Base-by-base conservation (phyloP, 495 filamentous ascomycete genomes). In the Penicillium salamii region DNA sequence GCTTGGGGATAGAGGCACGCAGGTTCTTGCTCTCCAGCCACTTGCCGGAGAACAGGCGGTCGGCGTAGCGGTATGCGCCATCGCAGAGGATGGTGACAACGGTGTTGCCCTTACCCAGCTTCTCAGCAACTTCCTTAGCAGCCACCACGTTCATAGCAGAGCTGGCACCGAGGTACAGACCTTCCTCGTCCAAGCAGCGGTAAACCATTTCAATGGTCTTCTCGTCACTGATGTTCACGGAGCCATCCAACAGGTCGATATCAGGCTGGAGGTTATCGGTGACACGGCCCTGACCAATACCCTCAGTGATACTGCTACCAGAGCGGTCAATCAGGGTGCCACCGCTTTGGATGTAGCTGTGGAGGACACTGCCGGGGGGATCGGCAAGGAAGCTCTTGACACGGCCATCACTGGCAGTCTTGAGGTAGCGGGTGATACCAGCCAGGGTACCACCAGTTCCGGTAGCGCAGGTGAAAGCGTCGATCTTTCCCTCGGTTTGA, bases 141-240 rank as follows among this genome's bases (percentile, higher is more conserved):
- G 93, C 93, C 7, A 89, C 93, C 5, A 98, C 93, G 65, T 98
- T 98, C 57, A 98, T 75, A 54, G 89, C 86, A 12, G 85, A 90
- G 67, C 89, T 95, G 18, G 92, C 93, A 28, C 93, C 93, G n/a
- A 98, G 75, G 61, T 98, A 98, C 42, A 98, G 69, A 0, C 93
- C 93, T 60, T 98, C 93, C 70, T 97, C 93, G 59, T 98, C 93
- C 55, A 98, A 74, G 59, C 95, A 96, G 52, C 93, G 79, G 70
- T 97, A 98, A 50, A 98, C 91, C 93, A 97, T 97, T 70, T 88
- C 90, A 62, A 98, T 91, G 54, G 81, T 90, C 80, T 93, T 93
- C 75, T 91, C 91, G 62, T 98, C 93, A 50, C 78, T 78, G 57
- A 98, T 89, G 59, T 86, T 76, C 57, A 98, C 57, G 35, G 90